Evolutionary conservation across 2,329 filamentous ascomycete genomes (phyloP), one percentile per base, ranked within the genome.

Genomic region (Simplicillium sp.): DNA sequence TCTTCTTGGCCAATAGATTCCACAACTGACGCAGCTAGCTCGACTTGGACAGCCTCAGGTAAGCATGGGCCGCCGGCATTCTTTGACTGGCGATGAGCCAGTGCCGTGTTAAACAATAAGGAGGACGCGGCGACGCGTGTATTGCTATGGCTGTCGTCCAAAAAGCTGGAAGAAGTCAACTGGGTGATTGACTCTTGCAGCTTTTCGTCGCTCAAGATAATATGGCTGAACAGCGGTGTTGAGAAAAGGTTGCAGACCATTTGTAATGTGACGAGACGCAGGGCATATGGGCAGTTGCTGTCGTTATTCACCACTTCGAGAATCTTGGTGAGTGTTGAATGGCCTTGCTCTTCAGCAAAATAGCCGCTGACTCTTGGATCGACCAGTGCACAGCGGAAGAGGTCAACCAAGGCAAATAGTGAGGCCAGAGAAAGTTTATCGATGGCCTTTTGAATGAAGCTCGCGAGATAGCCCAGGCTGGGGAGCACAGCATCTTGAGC

Each of bases 191-290:
- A 68, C 2, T 65, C 57, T 6, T 78, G 73, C 38, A 88, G 60
- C 16, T 51, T 39, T 2, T 61, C 59, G 34, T 73, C 64, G 2
- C 63, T 58, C 7, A 84, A 65, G 8, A 89, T 67, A 46, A 81
- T 73, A 3, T 77, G 70, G 1, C 79, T 68, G 52, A 83, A 94
- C 1, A 94, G 67, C 0, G 77, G 73, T 1, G 82, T 82, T 0
- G 77, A 81, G 64, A 94, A 95, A 34, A 94, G 68, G 53, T 95
- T 96, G 63, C 87, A 94, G 2, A 78, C 73, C 54, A 90, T 73
- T 50, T 96, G 89, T 16, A 94, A 64, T 1, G 87, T 83, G 13
- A 94, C 86, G 2, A 96, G 77, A 12, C 87, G 82, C 2, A 94
- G 71, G 4, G 85, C 81, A 55, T 96, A 96, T 0, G 87, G 87